Evolutionary conservation across 148 eudicot species (phyloP), one percentile per base, ranked within the genome.

Genomic region (Diospyros lotus): DNA sequence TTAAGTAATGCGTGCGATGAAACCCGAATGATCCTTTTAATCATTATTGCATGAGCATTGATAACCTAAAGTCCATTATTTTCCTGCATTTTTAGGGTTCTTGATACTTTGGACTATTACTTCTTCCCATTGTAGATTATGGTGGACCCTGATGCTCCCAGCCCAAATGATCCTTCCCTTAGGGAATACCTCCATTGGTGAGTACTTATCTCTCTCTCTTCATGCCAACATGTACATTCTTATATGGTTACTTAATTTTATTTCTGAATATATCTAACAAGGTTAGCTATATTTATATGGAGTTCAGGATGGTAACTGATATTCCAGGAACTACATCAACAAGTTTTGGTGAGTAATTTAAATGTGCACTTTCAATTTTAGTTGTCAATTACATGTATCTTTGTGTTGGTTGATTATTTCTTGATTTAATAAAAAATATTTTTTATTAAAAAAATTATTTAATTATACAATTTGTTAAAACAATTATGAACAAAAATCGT

Each of bases 91-190:
- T 2, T 53, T 53, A 9, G 56, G 9, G 12, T 50, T 66, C 28
- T 14, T 65, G 48, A 9, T 43, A 6, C n/a, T 17, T 28, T 28
- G 28, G 15, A 45, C 38, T 43, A 13, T 2, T 2, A 7, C n/a
- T 46, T 42, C 52, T 48, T 48, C 52, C 1, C 14, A 13, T 39
- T 80, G 45, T 75, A 93, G 98, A 82, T 93, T 39, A 91, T 93
- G 98, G 87, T 93, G 76, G 94, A 93, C 68, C 98, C 98, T 15
- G 98, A 93, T 84, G 98, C 98, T 81, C 98, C 98, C 53, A 91
- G 92, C 76, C 98, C 98, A 66, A 91, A 94, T 80, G 84, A 93
- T 64, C 98, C 98, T 8, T 67, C 68, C 80, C 70, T 93, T 2
- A 82, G 93, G 73, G 96, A 93, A 68, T 93, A 93, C 76, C 79